A percentile compares a stretch with the other conserved stretches of the same genome.
Evolutionary conservation across 192 early-diverging fungal species (phyloP).

Genomic region (Gigaspora rosea): DNA sequence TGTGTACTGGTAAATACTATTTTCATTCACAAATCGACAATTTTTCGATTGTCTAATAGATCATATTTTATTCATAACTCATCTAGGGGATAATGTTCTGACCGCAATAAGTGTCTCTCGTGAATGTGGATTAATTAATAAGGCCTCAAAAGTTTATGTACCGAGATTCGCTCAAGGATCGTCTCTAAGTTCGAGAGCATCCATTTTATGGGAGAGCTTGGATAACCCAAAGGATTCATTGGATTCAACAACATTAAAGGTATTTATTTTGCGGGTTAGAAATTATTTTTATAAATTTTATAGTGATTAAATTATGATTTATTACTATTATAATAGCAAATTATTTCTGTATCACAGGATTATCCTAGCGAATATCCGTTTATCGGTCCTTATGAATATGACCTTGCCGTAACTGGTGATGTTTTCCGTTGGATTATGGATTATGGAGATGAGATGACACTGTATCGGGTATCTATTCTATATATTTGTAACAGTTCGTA

Average conservation of each 20-base stretch:
- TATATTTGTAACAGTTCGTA: neutral
- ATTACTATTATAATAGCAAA: too few species aligned
- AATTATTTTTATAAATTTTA: neutral
- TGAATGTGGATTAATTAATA: slow-evolving; percentile 89
- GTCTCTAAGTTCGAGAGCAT: slow-evolving; percentile 51
- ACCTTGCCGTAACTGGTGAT: slow-evolving; percentile 93
- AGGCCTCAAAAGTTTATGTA: slow-evolving; percentile 72
- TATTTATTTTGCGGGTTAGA: neutral
- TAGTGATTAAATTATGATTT: too few species aligned
- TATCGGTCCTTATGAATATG: slow-evolving; percentile 55
- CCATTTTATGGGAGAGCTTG: slow-evolving; percentile 73
- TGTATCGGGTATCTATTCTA: neutral
- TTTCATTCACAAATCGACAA: neutral
- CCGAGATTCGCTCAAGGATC: slow-evolving; percentile 67
- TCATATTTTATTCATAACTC: slow-evolving; percentile 2
- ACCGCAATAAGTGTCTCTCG: slow-evolving; percentile 94
- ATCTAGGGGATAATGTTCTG: slow-evolving; percentile 86
- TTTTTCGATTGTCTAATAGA: neutral
- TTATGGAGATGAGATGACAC: slow-evolving; percentile 46
- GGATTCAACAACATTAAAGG: slow-evolving; percentile 50
- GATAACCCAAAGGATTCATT: slow-evolving; percentile 48
- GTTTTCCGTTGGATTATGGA: slow-evolving; percentile 96
- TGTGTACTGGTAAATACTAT: slow-evolving; percentile 82
- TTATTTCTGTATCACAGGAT: slow-evolving; percentile 12
- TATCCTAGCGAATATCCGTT: slow-evolving; percentile 37